phyloP scores from a whole-genome alignment of 352 stramenopile species.

The Pythium aquatile region DNA sequence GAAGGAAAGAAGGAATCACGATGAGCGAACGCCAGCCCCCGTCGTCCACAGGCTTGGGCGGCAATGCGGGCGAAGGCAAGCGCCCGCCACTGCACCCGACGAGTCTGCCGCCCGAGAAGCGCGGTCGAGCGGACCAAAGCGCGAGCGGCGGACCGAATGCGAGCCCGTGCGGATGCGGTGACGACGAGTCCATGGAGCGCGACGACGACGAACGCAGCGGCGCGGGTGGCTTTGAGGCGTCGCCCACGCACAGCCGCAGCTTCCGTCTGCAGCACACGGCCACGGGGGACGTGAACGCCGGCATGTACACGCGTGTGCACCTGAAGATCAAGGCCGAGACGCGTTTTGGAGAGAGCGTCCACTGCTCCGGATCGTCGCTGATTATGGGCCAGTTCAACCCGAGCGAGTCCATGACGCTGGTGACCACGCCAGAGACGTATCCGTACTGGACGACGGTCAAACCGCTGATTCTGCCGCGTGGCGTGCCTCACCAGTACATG shows the following conservation, averaged over 20 bases:
- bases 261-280: conserved; percentile 13
- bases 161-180: neutral
- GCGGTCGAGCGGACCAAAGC: conserved; percentile 29
- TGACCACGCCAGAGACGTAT: conserved; percentile 96
- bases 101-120: conserved; percentile 47
- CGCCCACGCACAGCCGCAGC: conserved; percentile 21
- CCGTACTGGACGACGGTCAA: conserved; percentile 94
- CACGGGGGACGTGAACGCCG: conserved; percentile 71
- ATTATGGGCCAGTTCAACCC: conserved; percentile 88
- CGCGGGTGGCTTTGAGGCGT: conserved; percentile 14
- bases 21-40: conserved; percentile 20
- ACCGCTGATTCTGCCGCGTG: conserved; percentile 90
- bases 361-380: conserved; percentile 80
- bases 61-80: conserved; percentile 32
- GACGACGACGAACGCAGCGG: conserved; percentile 25
- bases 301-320: conserved; percentile 82
- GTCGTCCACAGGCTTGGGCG: conserved; percentile 4
- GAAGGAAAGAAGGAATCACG: neutral
- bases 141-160: neutral
- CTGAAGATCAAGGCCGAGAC: conserved; percentile 63
- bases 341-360: conserved; percentile 75
- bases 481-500: conserved; percentile 88
- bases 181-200: conserved; percentile 20
- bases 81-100: conserved; percentile 44
- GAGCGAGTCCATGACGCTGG: conserved; percentile 91